These are phyloP conservation scores for Aotearoamyces nothofagi DNA, from an alignment of 2,329 filamentous ascomycete genomes.

Conservation along the genomic window DNA sequence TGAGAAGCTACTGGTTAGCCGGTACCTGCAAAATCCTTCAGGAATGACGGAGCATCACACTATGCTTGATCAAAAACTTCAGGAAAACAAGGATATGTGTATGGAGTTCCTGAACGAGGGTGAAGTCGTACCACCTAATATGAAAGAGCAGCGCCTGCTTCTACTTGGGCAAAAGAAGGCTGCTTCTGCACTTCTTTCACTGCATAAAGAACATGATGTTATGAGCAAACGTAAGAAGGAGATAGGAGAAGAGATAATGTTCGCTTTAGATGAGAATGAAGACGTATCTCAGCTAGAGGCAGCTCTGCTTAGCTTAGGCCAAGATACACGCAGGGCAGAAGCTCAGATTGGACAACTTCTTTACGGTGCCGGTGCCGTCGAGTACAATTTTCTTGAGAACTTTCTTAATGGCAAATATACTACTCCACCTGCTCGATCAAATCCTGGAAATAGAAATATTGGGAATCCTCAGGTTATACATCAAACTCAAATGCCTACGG, in stretches of 20 bases:
- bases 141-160: constrained; percentile 2
- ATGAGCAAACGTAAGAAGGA: constrained; percentile 2
- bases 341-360: constrained; percentile 12
- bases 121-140: constrained; percentile 3
- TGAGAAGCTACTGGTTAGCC: constrained; percentile 13
- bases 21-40: constrained; percentile 11
- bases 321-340: constrained; percentile 12
- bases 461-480: constrained; percentile 15
- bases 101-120: constrained; percentile 12
- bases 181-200: not conserved
- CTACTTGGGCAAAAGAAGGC: constrained; percentile 2
- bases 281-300: constrained; percentile 11
- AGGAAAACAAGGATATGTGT: constrained; percentile 9
- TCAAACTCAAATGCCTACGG: constrained; percentile 15
- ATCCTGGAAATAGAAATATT: no score
- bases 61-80: constrained; percentile 7
- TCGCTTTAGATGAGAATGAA: constrained; percentile 7
- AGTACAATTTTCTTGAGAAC: no score
- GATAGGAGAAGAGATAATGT: constrained; percentile 6
- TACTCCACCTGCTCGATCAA: constrained; percentile 7
- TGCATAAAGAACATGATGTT: constrained; percentile 2
- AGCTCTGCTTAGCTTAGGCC: constrained; percentile 8
- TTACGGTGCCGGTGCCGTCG: constrained; percentile 14
- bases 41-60: constrained; percentile 8
- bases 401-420: no score